Evolutionary conservation across 495 filamentous ascomycete species (phyloP), one percentile per base, ranked within the genome.

Genomic region (Halenospora varia): DNA sequence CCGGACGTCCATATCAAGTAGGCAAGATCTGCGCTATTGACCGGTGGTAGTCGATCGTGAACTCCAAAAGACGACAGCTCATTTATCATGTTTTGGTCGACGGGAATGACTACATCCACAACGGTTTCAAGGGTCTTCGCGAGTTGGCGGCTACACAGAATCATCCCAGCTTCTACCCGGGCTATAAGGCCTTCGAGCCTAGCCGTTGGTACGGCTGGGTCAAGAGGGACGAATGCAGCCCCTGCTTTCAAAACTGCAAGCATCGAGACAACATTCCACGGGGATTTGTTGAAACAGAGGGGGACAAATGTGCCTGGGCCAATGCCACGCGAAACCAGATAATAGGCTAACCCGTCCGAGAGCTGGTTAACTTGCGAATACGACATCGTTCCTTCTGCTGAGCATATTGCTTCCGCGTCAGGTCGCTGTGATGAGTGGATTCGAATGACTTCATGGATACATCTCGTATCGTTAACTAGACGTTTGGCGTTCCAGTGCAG

Each of bases 1-100:
- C 84, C 84, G 55, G 76, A 75, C 0, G 82, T 84, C 58, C 77
- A 85, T n/a, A 82, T 73, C 17, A 85, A 67, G 59, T 80, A 88
- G 18, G 68, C 72, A 3, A 68, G 46, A 57, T 73, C 47, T 13
- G 3, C 25, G 22, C 22, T 49, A 8, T 23, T 6, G 6, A 49
- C 47, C 3, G 18, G 2, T 49, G 47, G 47, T 8, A 49, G 19
- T 23, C 47, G 19, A 13, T 10, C 23, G 19, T n/a, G 6, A 3
- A 25, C 10, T 23, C 6, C 4, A 20, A 19, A 49, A 49, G 3
- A 8, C 2, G 47, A 20, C 23, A 49, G n/a, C 10, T 49, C 4
- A 24, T 25, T 8, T 6, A 49, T 24, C 47, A 49, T 49, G 10
- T 49, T 20, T 25, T 13, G 18, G 47, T 25, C 47, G 19, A 49